These are phyloP conservation scores for Pilatotrama ljubarskyi DNA, from an alignment of 768 basidiomycete species.

Conservation along the genomic window DNA sequence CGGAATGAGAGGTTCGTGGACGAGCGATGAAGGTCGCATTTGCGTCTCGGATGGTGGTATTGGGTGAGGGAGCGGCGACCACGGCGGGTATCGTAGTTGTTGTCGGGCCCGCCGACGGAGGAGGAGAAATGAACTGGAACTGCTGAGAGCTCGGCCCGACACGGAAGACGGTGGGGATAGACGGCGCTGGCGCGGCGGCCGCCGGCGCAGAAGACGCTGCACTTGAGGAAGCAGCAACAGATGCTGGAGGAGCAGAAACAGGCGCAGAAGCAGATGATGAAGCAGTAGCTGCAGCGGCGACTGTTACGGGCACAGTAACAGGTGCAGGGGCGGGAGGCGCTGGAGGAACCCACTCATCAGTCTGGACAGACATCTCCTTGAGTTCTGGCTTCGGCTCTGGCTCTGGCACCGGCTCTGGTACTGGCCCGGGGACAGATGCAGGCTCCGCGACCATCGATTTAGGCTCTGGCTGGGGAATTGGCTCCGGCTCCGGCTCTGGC, in stretches of 20 bases:
- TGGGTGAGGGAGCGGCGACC: constrained; percentile 42
- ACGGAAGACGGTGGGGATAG: constrained; percentile 48
- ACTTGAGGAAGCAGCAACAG: constrained; percentile 11
- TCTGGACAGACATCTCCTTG: constrained; percentile 78
- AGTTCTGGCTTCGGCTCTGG: constrained; percentile 57
- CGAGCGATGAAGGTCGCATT: constrained; percentile 48
- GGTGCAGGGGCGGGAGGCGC: constrained; percentile 37
- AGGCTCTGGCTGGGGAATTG: constrained; percentile 9
- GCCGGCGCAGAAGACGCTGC: constrained; percentile 29
- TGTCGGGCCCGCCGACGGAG: constrained; percentile 43
- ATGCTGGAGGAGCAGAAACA: constrained; percentile 34
- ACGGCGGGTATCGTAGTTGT: constrained; percentile 33
- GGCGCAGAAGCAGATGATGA: constrained; percentile 21
- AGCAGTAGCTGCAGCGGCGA: constrained; percentile 34
- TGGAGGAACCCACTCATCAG: constrained; percentile 65
- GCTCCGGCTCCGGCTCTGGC: constrained; percentile 4
- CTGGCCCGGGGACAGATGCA: constrained; percentile 26
- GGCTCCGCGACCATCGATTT: constrained; percentile 28
- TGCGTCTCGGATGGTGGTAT: constrained; percentile 52
- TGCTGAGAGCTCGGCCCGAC: constrained; percentile 63
- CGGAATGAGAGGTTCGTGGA: constrained; percentile 53
- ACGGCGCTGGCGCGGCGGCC: constrained; percentile 28
- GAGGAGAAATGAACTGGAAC: constrained; percentile 62
- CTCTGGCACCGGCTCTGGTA: constrained; percentile 27
- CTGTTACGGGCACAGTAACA: constrained; percentile 30